Evolutionary conservation across 177 flowering plant genomes (phyloP).

Genomic region (Vitis hybrid): DNA sequence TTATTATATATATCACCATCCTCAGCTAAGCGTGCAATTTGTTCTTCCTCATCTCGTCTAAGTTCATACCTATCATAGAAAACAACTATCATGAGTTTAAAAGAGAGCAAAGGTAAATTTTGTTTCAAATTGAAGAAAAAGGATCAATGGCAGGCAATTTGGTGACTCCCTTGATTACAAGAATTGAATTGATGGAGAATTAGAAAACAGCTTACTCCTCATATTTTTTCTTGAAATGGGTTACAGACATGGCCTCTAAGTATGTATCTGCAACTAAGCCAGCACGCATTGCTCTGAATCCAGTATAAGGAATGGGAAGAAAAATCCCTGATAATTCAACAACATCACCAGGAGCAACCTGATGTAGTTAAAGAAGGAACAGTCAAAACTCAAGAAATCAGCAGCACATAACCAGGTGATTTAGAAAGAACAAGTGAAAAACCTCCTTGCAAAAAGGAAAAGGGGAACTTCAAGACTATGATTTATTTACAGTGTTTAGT

Average conservation of each 20-base stretch:
- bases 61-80: constrained; percentile 71
- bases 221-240: constrained; percentile 95
- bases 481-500: not conserved
- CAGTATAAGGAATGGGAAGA: constrained; percentile 96
- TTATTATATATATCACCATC: constrained; percentile 96
- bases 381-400: not conserved
- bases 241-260: constrained; percentile 95
- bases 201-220: constrained; percentile 72
- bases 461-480: not conserved
- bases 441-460: not conserved
- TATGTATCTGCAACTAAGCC: constrained; percentile 99
- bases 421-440: not conserved
- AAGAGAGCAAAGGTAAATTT: not conserved
- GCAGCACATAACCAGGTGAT: not conserved
- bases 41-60: constrained; percentile 82
- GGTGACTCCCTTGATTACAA: not conserved
- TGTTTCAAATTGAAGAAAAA: not conserved
- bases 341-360: constrained; percentile 98
- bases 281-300: constrained; percentile 96
- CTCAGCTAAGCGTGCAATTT: constrained; percentile 78
- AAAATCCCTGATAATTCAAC: constrained; percentile 95
- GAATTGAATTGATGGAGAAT: not conserved
- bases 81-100: not conserved
- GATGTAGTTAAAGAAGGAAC: constrained; percentile 15
- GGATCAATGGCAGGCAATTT: not conserved